phyloP scores from a whole-genome alignment of 2,329 filamentous ascomycete species.

The Monosporascus sp. region DNA sequence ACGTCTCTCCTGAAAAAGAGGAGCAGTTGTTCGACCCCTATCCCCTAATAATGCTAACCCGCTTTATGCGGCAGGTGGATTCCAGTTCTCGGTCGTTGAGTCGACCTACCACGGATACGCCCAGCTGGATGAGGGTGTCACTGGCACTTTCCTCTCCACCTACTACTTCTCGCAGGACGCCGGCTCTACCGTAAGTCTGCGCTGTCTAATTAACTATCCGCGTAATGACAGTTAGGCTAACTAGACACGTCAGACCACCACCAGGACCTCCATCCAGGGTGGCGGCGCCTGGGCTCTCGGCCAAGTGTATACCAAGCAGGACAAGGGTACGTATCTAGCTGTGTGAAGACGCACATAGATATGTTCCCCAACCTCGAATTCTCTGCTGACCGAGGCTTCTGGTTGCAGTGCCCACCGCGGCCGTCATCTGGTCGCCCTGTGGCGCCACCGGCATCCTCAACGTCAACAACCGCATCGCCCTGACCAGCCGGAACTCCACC shows the following conservation, averaged over 20 bases:
- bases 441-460: conserved; percentile 41
- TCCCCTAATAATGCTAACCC: not conserved
- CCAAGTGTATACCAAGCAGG: conserved; percentile 42
- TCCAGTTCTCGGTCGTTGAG: conserved; percentile 40
- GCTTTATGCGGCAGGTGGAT: conserved; percentile 20
- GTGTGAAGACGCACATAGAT: too few species aligned
- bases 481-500: conserved; percentile 30
- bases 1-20: too few species aligned
- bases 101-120: conserved; percentile 45
- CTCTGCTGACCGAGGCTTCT: not conserved
- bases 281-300: conserved; percentile 35
- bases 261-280: conserved; percentile 36
- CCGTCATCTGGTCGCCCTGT: conserved; percentile 40
- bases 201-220: not conserved
- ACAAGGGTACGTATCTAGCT: conserved; percentile 17
- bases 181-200: conserved; percentile 27
- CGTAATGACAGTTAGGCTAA: not conserved
- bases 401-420: conserved; percentile 33
- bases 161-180: conserved; percentile 44
- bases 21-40: too few species aligned
- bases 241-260: conserved; percentile 28
- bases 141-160: conserved; percentile 39
- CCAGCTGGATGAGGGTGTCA: conserved; percentile 38
- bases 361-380: not conserved
- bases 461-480: conserved; percentile 40